Percentiles rank a stretch among this genome's conserved stretches.
These are phyloP conservation scores for Chlamydomonas applanata DNA, from an alignment of 139 green algal genomes.

Conservation along the genomic window DNA sequence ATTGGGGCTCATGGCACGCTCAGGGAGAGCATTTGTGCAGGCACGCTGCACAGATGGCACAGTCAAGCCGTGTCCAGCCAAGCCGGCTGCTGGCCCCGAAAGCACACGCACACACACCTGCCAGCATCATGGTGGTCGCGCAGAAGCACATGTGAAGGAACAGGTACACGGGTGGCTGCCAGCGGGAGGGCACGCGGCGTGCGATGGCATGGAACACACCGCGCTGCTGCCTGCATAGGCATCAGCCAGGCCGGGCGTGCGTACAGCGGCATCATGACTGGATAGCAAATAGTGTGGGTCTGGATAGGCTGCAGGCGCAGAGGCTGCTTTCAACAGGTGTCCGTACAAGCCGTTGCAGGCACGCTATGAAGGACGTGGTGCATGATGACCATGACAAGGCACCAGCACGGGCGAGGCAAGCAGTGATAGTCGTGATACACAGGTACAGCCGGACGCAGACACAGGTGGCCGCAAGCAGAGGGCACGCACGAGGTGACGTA, in stretches of 20 bases:
- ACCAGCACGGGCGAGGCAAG: conserved; percentile 4
- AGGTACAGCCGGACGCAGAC: background rate
- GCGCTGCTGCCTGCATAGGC: conserved; percentile 23
- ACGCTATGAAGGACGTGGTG: background rate
- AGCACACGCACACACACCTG: background rate
- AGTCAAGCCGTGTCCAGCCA: background rate
- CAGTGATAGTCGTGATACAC: background rate
- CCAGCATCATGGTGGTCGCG: conserved; percentile 26
- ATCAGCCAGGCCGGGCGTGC: too few relatives aligned
- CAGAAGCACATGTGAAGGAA: conserved; percentile 45
- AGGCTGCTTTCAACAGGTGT: background rate
- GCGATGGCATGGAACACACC: conserved; percentile 35
- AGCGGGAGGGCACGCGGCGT: conserved; percentile 15
- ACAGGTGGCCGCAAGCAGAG: too few relatives aligned
- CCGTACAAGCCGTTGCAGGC: background rate
- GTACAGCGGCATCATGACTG: background rate
- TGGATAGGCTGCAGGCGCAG: background rate
- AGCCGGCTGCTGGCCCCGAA: background rate
- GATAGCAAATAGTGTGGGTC: background rate
- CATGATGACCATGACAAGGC: conserved; percentile 7
- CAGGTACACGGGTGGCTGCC: conserved; percentile 33
- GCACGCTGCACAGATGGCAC: too few relatives aligned
- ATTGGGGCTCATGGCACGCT: too few relatives aligned
- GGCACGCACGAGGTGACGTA: conserved; percentile 38
- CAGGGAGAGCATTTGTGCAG: too few relatives aligned